Percentiles rank a stretch among this genome's conserved stretches.
Conservation (phyloP, 768 basidiomycete species). For the Russula sp. region DNA sequence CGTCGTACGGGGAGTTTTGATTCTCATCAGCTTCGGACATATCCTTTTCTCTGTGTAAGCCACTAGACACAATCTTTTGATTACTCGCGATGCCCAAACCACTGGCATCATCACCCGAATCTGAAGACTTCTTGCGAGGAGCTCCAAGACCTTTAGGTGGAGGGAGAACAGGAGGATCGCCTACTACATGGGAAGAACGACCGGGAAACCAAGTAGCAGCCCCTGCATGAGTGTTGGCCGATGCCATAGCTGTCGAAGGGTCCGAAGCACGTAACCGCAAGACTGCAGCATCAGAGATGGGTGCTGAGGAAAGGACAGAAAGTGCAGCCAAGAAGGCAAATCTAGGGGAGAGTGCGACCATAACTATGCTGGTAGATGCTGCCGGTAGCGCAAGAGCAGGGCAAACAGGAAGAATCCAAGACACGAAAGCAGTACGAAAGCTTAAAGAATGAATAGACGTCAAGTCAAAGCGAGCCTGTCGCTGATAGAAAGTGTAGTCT, state of each 20-base stretch:
- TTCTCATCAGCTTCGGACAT: neutral
- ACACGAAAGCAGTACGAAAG: slow-evolving; percentile 20
- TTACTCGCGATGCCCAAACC: neutral
- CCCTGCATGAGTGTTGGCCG: neutral
- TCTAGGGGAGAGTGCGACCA: slow-evolving; percentile 44
- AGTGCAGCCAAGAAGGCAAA: slow-evolving; percentile 42
- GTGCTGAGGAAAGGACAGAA: slow-evolving; percentile 35
- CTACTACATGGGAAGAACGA: neutral
- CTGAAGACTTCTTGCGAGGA: neutral
- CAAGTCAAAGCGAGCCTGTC: slow-evolving; percentile 15
- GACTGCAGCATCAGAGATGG: slow-evolving; percentile 36
- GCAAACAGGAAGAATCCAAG: neutral
- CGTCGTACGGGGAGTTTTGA: neutral
- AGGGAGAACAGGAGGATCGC: slow-evolving; percentile 2
- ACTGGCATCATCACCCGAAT: neutral
- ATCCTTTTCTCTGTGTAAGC: neutral
- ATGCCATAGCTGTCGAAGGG: neutral
- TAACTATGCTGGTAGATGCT: slow-evolving; percentile 25
- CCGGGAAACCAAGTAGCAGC: neutral
- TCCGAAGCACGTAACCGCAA: slow-evolving; percentile 22
- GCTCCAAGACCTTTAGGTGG: neutral
- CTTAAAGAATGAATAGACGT: slow-evolving; percentile 13
- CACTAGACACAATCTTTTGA: neutral
- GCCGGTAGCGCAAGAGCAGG: neutral
- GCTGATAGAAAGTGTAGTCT: slow-evolving; percentile 20